Conservation (phyloP, 164 flowering plant genomes). For the Amborella trichopoda region DNA sequence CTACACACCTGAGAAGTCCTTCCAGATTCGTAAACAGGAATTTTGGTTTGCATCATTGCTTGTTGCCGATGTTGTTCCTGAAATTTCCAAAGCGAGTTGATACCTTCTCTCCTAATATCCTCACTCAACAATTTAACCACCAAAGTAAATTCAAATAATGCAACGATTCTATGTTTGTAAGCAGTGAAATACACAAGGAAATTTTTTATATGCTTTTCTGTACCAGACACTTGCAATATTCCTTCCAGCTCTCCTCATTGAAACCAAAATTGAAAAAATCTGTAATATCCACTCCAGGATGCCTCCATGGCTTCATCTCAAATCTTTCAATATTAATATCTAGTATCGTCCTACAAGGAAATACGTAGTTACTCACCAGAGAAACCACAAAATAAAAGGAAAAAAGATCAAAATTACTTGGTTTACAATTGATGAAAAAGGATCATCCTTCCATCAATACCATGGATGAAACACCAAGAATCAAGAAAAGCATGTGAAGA, state of each 20-base stretch:
- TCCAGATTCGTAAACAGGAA: slow-evolving; percentile 11
- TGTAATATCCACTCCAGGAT: slow-evolving; percentile 42
- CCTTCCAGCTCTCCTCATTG: slow-evolving; percentile 59
- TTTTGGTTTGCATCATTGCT: slow-evolving; percentile 11
- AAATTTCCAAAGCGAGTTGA: neutral
- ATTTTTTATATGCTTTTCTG: too few species aligned
- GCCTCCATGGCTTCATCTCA: slow-evolving; percentile 49
- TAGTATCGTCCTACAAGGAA: slow-evolving; percentile 36
- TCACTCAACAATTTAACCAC: too few species aligned
- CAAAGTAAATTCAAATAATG: too few species aligned
- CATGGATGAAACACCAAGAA: too few species aligned
- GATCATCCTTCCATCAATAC: too few species aligned
- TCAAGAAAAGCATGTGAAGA: too few species aligned
- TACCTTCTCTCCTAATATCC: too few species aligned
- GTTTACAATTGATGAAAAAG: neutral
- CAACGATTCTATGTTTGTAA: too few species aligned
- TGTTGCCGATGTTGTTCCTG: slow-evolving; percentile 24
- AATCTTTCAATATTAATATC: slow-evolving; percentile 35
- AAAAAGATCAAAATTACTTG: neutral
- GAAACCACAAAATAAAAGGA: neutral
- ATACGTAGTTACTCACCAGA: neutral
- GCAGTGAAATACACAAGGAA: too few species aligned
- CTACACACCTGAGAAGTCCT: slow-evolving; percentile 17
- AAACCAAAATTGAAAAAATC: slow-evolving; percentile 60
- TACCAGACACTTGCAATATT: slow-evolving; percentile 47